Percentiles rank a stretch among this genome's conserved stretches.
phyloP scores from a whole-genome alignment of 2,329 filamentous ascomycete genomes.

The Monilinia polystroma region DNA sequence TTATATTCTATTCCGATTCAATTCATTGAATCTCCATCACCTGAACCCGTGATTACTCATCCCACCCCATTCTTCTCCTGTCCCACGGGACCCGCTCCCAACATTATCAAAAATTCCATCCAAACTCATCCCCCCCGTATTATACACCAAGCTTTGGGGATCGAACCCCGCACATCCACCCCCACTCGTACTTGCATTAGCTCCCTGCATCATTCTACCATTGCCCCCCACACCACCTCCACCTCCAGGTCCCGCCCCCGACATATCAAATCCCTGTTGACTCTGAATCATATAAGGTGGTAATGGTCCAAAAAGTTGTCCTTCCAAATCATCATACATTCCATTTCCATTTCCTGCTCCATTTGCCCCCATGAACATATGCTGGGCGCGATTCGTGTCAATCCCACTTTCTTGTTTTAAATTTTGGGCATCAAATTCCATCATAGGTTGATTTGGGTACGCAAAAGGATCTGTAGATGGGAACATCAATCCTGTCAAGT shows the following conservation, averaged over 20 bases:
- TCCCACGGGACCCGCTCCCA: not conserved
- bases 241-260: not conserved
- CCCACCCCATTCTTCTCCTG: slow-evolving; percentile 4
- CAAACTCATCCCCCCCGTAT: slow-evolving; percentile 3
- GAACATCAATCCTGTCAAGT: slow-evolving; percentile 78
- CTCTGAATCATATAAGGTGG: slow-evolving; percentile 60
- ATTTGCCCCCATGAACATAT: slow-evolving; percentile 36
- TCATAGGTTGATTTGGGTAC: slow-evolving; percentile 72
- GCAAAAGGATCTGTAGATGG: slow-evolving; percentile 74
- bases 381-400: slow-evolving; percentile 22
- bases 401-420: slow-evolving; percentile 35
- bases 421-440: slow-evolving; percentile 50
- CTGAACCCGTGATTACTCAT: slow-evolving; percentile 3
- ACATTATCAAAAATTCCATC: slow-evolving; percentile 17
- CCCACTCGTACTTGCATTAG: not conserved
- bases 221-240: not conserved
- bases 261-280: slow-evolving; percentile 32
- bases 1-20: too few species aligned
- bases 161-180: not conserved
- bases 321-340: slow-evolving; percentile 62
- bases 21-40: not conserved
- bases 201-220: not conserved
- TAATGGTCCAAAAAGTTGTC: slow-evolving; percentile 68
- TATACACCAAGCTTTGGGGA: slow-evolving; percentile 9
- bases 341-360: slow-evolving; percentile 30